Percentiles rank a stretch among this genome's conserved stretches.
Evolutionary conservation across 257 asterid species (phyloP).

Genomic region (Voacanga thouarsii): DNA sequence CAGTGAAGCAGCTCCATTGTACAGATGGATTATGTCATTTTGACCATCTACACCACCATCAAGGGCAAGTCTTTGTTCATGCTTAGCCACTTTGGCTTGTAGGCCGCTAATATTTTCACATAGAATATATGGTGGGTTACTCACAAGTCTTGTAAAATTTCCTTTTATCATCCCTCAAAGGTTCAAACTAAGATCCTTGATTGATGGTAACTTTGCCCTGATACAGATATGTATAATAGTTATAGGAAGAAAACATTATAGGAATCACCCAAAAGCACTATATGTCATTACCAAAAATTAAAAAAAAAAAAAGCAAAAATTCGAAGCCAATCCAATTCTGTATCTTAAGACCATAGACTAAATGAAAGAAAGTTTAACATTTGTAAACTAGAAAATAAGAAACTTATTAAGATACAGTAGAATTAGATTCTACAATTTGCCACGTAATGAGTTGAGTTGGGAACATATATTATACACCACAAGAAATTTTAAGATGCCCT

Average conservation of each 20-base stretch:
- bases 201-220: slow-evolving; percentile 60
- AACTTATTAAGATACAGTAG: background rate
- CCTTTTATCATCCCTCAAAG: slow-evolving; percentile 56
- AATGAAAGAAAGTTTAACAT: background rate
- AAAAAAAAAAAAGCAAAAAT: no score
- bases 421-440: background rate
- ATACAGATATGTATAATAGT: background rate
- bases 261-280: background rate
- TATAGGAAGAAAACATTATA: background rate
- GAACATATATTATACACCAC: background rate
- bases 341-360: no score
- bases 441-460: background rate
- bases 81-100: slow-evolving; percentile 77
- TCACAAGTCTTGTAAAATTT: slow-evolving; percentile 58
- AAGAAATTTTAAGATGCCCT: background rate
- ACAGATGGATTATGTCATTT: slow-evolving; percentile 66
- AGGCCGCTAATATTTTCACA: slow-evolving; percentile 56
- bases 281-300: no score
- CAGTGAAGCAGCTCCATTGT: slow-evolving; percentile 65
- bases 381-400: background rate
- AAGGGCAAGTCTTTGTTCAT: slow-evolving; percentile 80
- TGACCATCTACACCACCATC: slow-evolving; percentile 81
- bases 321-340: no score
- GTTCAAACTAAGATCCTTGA: slow-evolving; percentile 88
- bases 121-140: slow-evolving; percentile 93